Conservation (phyloP, 345 rosid genomes). For the Boechera divaricarpa region DNA sequence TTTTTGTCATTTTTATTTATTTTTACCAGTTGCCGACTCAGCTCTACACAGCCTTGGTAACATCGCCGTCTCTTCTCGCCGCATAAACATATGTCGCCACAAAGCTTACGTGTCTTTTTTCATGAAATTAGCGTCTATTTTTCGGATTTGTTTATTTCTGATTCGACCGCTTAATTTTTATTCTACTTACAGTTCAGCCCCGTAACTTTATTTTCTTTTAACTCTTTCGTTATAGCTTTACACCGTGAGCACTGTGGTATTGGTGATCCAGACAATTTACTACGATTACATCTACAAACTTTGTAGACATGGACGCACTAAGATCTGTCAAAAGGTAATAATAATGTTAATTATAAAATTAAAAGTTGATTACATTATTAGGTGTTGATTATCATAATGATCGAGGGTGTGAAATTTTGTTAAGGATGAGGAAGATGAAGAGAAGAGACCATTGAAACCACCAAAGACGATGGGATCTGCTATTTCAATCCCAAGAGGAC, state of each 20-base stretch:
- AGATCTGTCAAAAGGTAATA: conserved; percentile 32
- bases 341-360: neutral
- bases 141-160: neutral
- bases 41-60: conserved; percentile 91
- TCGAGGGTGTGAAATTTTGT: conserved; percentile 16
- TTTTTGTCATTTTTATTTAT: conserved; percentile 34
- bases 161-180: neutral
- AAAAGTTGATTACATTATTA: neutral
- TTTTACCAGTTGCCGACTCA: conserved; percentile 91
- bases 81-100: conserved; percentile 40
- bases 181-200: neutral
- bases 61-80: conserved; percentile 31
- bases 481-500: conserved; percentile 63
- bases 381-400: neutral
- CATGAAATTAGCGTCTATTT: neutral
- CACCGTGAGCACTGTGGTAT: conserved; percentile 71
- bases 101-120: conserved; percentile 23
- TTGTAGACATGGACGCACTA: conserved; percentile 45
- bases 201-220: neutral
- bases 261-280: conserved; percentile 80
- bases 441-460: conserved; percentile 56
- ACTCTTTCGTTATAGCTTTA: conserved; percentile 61
- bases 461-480: conserved; percentile 48
- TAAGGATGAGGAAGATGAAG: conserved; percentile 51
- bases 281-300: conserved; percentile 67